Percentiles rank a stretch among this genome's conserved stretches.
These are phyloP conservation scores for Beauveria sp. DNA, from an alignment of 2,329 filamentous ascomycete genomes.

Conservation along the genomic window DNA sequence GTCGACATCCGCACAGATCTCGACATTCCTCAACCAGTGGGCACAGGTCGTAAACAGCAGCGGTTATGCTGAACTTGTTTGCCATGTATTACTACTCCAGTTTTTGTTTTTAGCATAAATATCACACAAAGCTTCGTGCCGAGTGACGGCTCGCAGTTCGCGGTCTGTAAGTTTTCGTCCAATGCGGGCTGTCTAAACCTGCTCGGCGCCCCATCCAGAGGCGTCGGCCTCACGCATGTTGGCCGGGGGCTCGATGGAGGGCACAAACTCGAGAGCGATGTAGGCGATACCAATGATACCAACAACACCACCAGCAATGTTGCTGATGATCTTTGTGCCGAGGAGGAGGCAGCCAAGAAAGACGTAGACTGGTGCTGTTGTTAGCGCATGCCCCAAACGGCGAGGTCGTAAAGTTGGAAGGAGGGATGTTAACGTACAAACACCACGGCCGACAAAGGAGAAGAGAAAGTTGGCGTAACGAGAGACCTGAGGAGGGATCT, in stretches of 20 bases:
- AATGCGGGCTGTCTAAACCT: slow-evolving; percentile 45
- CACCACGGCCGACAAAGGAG: slow-evolving; percentile 89
- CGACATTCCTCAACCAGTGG: neutral
- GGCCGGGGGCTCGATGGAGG: slow-evolving; percentile 69
- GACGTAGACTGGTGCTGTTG: slow-evolving; percentile 67
- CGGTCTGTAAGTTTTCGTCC: too few relatives aligned
- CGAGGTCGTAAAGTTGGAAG: too few relatives aligned
- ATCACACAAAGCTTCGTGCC: neutral
- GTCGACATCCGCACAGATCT: neutral
- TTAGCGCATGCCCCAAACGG: slow-evolving; percentile 1
- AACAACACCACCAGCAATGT: slow-evolving; percentile 70
- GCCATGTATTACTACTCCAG: neutral
- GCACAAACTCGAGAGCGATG: slow-evolving; percentile 65
- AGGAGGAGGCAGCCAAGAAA: slow-evolving; percentile 86
- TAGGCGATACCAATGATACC: slow-evolving; percentile 75
- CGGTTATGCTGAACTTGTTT: neutral
- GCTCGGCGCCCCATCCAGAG: slow-evolving; percentile 68
- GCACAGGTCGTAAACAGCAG: neutral
- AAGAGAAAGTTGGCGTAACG: slow-evolving; percentile 97
- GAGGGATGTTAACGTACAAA: slow-evolving; percentile 61
- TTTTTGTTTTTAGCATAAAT: neutral
- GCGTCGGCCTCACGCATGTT: slow-evolving; percentile 72
- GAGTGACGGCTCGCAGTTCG: neutral
- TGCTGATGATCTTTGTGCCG: slow-evolving; percentile 56
- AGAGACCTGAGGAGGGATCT: slow-evolving; percentile 86